Evolutionary conservation across 163 green algal species (phyloP), one percentile per base, ranked within the genome.

Genomic region (Botryococcus braunii): DNA sequence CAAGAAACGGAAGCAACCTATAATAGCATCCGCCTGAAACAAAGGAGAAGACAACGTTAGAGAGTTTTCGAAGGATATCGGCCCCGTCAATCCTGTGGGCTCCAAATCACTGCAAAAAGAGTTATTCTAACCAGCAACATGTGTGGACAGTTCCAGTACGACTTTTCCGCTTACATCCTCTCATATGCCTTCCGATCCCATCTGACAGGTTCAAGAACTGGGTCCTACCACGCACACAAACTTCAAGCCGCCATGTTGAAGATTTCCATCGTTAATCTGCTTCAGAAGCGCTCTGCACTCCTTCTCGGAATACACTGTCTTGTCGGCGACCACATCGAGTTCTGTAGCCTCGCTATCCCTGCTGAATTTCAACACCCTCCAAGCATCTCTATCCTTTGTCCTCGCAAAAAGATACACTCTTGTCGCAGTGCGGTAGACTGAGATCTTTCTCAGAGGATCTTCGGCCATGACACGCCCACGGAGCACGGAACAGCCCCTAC

Each of bases 1-100:
- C n/a, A 94, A 83, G 62, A 96, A 92, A 9, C 77, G 74, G 57
- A 95, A 86, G 79, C 86, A 95, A 36, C 91, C 92, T 35, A 93
- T 74, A 34, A 96, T 77, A n/a, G 81, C 90, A 55, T 83, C 77
- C 25, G 85, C 86, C 77, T 89, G 78, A 34, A 50, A 40, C 35
- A 66, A 29, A 7, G 31, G 1, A 46, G 37, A 36, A 65, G 9
- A 37, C 23, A 4, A 21, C 21, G 41, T n/a, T 68, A 25, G 3
- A 4, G 36, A 52, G 36, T 29, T 3, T 9, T 17, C 17, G n/a
- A n/a, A 41, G 55, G 9, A 62, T 27, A 62, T 9, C 21, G 21
- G 34, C 29, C 9, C n/a, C 13, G 34, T 37, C 21, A 62, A 31
- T 27, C 9, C 34, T 9, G 21, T 37, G n/a, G 55, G 55, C 23